phyloP scores from a whole-genome alignment of 2,329 filamentous ascomycete genomes.

The Neophaeococcomyces mojaviensis region DNA sequence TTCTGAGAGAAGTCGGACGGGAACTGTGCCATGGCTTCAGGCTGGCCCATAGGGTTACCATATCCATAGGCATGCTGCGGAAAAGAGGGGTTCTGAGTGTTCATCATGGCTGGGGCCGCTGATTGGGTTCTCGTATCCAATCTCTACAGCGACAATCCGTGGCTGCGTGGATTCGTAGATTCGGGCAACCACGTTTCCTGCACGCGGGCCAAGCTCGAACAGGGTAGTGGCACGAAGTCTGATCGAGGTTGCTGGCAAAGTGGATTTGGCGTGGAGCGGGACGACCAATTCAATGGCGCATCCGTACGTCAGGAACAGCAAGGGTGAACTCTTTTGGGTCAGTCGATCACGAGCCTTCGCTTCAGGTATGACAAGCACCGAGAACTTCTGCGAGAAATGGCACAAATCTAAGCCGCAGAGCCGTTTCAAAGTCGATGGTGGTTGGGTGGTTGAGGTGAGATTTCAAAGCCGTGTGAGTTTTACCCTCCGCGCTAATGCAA shows the following conservation, averaged over 20 bases:
- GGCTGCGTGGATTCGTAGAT: neutral
- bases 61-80: constrained; percentile 9
- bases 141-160: neutral
- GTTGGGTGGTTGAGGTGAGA: constrained; percentile 1
- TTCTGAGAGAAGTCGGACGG: constrained; percentile 18
- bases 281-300: constrained; percentile 4
- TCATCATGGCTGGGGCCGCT: constrained; percentile 11
- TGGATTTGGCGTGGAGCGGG: constrained; percentile 7
- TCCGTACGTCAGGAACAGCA: neutral
- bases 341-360: neutral
- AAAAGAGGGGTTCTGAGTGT: constrained; percentile 22
- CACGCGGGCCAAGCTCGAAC: constrained; percentile 3
- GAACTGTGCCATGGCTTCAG: constrained; percentile 7
- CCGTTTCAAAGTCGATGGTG: constrained; percentile 1
- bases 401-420: constrained; percentile 1
- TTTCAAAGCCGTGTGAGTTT: neutral
- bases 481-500: constrained; percentile 5
- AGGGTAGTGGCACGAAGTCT: neutral
- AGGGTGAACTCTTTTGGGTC: neutral
- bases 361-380: neutral
- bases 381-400: constrained; percentile 1
- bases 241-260: neutral
- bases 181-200: constrained; percentile 5
- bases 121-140: constrained; percentile 8
- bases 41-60: constrained; percentile 10